phyloP scores from a whole-genome alignment of 306 rosid species.

The Vicia sativa region DNA sequence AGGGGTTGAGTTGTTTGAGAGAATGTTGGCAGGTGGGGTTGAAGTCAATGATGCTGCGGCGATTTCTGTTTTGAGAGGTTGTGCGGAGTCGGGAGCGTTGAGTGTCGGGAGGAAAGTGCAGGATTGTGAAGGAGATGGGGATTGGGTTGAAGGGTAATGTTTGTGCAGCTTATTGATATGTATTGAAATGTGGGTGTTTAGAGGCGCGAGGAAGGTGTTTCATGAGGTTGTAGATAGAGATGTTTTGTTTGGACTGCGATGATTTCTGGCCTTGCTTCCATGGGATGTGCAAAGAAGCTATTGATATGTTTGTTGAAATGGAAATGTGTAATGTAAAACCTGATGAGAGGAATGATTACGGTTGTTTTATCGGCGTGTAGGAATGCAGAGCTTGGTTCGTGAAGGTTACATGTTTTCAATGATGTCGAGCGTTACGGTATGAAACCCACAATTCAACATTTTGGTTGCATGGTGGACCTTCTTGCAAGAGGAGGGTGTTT shows the following conservation, averaged over 20 bases:
- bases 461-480: slow-evolving; percentile 61
- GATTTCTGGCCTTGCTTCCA: slow-evolving; percentile 64
- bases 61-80: slow-evolving; percentile 52
- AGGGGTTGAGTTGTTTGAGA: slow-evolving; percentile 45
- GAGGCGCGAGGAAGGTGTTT: slow-evolving; percentile 51
- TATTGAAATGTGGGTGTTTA: slow-evolving; percentile 57
- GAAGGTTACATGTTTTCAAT: slow-evolving; percentile 44
- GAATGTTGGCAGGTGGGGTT: slow-evolving; percentile 44
- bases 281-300: slow-evolving; percentile 52
- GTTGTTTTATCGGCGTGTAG: slow-evolving; percentile 54
- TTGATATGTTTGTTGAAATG: slow-evolving; percentile 51
- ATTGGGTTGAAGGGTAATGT: slow-evolving; percentile 36
- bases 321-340: slow-evolving; percentile 40
- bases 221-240: slow-evolving; percentile 38
- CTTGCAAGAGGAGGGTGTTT: slow-evolving; percentile 57
- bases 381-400: slow-evolving; percentile 48
- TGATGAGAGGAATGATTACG: slow-evolving; percentile 53
- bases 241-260: slow-evolving; percentile 61
- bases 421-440: slow-evolving; percentile 42
- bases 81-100: slow-evolving; percentile 53
- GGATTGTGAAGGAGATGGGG: slow-evolving; percentile 36
- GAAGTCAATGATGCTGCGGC: slow-evolving; percentile 52
- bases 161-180: slow-evolving; percentile 59
- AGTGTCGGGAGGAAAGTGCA: slow-evolving; percentile 53
- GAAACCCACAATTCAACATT: slow-evolving; percentile 56